These are phyloP conservation scores for Flammula alnicola DNA, from an alignment of 1,284 basidiomycete species.

Conservation along the genomic window DNA sequence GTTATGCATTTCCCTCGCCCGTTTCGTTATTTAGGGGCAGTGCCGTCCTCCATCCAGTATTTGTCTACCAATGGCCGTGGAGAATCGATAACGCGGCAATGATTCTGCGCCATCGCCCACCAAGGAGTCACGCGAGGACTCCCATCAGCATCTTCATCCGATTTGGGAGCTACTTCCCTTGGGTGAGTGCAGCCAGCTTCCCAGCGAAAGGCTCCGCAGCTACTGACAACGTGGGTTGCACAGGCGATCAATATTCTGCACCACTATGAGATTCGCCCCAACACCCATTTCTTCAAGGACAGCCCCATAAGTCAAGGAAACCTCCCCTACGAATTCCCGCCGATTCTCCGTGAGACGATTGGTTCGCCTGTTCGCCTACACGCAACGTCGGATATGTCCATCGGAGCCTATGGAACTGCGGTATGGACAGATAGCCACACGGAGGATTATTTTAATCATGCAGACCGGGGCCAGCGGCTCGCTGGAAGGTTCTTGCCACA, in stretches of 20 bases:
- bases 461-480: slow-evolving; percentile 59
- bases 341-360: slow-evolving; percentile 46
- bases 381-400: slow-evolving; percentile 52
- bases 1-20: slow-evolving; percentile 31
- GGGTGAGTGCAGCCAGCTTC: slow-evolving; percentile 37
- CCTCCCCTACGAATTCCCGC: slow-evolving; percentile 50
- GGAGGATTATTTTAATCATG: slow-evolving; percentile 49
- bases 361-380: slow-evolving; percentile 64
- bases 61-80: slow-evolving; percentile 56
- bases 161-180: slow-evolving; percentile 63
- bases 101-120: slow-evolving; percentile 29
- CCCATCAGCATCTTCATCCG: slow-evolving; percentile 56
- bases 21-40: slow-evolving; percentile 2
- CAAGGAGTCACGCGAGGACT: slow-evolving; percentile 9
- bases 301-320: slow-evolving; percentile 37
- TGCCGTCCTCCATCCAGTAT: slow-evolving; percentile 48
- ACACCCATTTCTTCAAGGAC: slow-evolving; percentile 38
- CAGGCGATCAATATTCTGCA: slow-evolving; percentile 69
- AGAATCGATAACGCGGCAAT: slow-evolving; percentile 55
- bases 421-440: slow-evolving; percentile 68
- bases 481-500: slow-evolving; percentile 46
- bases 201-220: not conserved
- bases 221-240: not conserved
- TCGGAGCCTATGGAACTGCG: slow-evolving; percentile 64
- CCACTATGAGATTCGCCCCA: slow-evolving; percentile 56